These are phyloP conservation scores for Salix koriyanagi DNA, from an alignment of 345 rosid species.

Conservation along the genomic window DNA sequence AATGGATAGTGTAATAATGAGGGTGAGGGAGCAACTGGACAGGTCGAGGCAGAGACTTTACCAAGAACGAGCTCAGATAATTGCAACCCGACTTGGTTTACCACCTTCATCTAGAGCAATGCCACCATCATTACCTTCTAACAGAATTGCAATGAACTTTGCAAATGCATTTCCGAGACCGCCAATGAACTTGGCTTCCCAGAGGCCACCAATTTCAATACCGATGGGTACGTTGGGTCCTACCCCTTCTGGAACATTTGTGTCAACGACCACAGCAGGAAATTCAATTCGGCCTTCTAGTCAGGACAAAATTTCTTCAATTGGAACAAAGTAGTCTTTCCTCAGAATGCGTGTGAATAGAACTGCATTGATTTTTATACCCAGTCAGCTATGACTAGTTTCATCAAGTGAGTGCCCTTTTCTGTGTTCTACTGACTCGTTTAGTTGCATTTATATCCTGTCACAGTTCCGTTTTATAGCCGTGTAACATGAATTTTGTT, in stretches of 20 bases:
- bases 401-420: constrained; percentile 27
- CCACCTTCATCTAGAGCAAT: constrained; percentile 58
- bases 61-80: constrained; percentile 90
- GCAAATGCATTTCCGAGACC: constrained; percentile 62
- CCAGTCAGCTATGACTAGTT: neutral
- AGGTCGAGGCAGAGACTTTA: constrained; percentile 83
- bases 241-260: constrained; percentile 38
- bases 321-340: constrained; percentile 30
- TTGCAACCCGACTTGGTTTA: constrained; percentile 75
- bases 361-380: constrained; percentile 9
- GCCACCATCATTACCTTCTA: constrained; percentile 54
- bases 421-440: neutral
- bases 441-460: neutral
- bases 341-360: constrained; percentile 12
- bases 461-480: neutral
- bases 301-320: constrained; percentile 33
- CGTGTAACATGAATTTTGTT: neutral
- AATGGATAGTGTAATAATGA: constrained; percentile 55
- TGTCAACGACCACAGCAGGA: constrained; percentile 44
- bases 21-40: constrained; percentile 85
- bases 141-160: constrained; percentile 62
- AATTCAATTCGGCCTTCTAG: constrained; percentile 46
- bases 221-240: constrained; percentile 49
- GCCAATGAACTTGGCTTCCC: constrained; percentile 53
- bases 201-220: constrained; percentile 67